Evolutionary conservation across 257 asterid species (phyloP).

Genomic region (Lycium ferocissimum): DNA sequence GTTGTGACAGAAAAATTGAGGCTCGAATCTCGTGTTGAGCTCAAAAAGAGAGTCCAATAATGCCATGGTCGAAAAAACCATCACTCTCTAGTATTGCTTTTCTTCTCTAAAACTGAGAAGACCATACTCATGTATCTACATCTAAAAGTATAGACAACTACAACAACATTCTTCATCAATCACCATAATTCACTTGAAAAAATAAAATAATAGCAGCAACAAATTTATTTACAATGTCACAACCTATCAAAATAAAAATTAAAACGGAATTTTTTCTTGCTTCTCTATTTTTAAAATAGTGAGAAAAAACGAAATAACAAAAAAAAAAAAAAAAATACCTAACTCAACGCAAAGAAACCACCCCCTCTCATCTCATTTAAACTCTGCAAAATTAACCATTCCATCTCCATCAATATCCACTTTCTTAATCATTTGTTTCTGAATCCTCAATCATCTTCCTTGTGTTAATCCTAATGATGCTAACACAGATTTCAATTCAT

Average conservation of each 20-base stretch:
- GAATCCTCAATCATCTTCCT: slow-evolving; percentile 62
- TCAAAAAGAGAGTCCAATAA: too few species aligned
- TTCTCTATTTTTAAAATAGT: not conserved
- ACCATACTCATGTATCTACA: too few species aligned
- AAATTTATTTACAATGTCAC: slow-evolving; percentile 22
- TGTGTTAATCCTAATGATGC: slow-evolving; percentile 62
- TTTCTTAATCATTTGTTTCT: slow-evolving; percentile 66
- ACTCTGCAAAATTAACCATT: slow-evolving; percentile 60
- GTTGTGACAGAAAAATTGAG: too few species aligned
- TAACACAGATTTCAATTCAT: slow-evolving; percentile 61
- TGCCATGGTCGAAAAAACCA: too few species aligned
- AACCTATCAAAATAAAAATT: not conserved
- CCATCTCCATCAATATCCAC: slow-evolving; percentile 73
- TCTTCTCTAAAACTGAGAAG: too few species aligned
- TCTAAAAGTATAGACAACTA: too few species aligned
- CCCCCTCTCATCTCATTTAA: slow-evolving; percentile 79
- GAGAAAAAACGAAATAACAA: not conserved
- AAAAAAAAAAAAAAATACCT: not conserved
- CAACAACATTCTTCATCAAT: too few species aligned
- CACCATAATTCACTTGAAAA: not conserved
- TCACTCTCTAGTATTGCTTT: too few species aligned
- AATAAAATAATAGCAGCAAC: not conserved
- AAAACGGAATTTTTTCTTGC: not conserved
- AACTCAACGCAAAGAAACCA: slow-evolving; percentile 49
- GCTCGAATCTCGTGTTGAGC: too few species aligned